A percentile compares a stretch with the other conserved stretches of the same genome.
These are phyloP conservation scores for Clitopilus passeckerianus DNA, from an alignment of 768 basidiomycete species.

Conservation along the genomic window DNA sequence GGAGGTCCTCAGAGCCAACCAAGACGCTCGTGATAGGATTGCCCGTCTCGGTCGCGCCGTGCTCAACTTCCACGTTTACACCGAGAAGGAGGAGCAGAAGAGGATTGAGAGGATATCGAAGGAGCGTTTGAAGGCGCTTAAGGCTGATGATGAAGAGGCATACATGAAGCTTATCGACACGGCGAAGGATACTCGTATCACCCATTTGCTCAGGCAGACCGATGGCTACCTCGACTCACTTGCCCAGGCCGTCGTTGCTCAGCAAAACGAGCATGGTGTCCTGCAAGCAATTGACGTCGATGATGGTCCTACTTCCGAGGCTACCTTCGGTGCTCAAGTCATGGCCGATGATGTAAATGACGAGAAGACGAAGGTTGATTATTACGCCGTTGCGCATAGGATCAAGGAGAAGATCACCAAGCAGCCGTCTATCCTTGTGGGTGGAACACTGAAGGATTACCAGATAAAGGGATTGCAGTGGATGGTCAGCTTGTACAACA, in stretches of 20 bases:
- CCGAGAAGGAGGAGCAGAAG: slow-evolving; percentile 98
- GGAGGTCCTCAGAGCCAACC: slow-evolving; percentile 64
- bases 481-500: slow-evolving; percentile 99
- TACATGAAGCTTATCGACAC: slow-evolving; percentile 99
- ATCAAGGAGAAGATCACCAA: slow-evolving; percentile 79
- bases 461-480: slow-evolving; percentile 94
- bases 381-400: slow-evolving; percentile 92
- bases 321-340: slow-evolving; percentile 85
- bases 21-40: slow-evolving; percentile 59
- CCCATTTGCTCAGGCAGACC: slow-evolving; percentile 91
- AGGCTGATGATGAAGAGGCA: slow-evolving; percentile 98
- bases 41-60: slow-evolving; percentile 78
- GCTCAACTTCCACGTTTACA: slow-evolving; percentile 76
- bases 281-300: slow-evolving; percentile 48
- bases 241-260: slow-evolving; percentile 87
- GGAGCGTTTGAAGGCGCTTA: slow-evolving; percentile 96
- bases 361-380: slow-evolving; percentile 72
- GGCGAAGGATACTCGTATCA: slow-evolving; percentile 98
- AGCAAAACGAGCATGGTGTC: slow-evolving; percentile 71
- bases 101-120: slow-evolving; percentile 93
- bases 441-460: slow-evolving; percentile 92
- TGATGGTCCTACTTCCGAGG: slow-evolving; percentile 76
- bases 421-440: slow-evolving; percentile 73
- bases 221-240: slow-evolving; percentile 93
- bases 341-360: slow-evolving; percentile 51